These are phyloP conservation scores for Sporobolomyces roseus DNA, from an alignment of 768 basidiomycete species.

Conservation along the genomic window DNA sequence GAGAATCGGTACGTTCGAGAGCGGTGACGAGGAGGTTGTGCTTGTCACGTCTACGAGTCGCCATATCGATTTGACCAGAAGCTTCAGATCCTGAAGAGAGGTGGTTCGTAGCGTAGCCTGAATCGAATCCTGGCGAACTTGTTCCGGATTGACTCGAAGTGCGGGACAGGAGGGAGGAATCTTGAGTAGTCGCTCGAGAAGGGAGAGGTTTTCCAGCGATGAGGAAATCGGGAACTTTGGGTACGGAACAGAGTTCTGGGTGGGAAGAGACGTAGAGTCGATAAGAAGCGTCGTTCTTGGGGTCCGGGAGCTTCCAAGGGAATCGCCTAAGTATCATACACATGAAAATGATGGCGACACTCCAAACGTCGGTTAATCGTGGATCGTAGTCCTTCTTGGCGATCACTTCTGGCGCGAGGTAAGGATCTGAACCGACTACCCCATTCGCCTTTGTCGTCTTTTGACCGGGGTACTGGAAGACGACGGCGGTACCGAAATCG, in stretches of 20 bases:
- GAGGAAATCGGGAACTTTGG: constrained; percentile 13
- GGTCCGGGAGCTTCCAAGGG: constrained; percentile 98
- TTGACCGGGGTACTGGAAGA: constrained; percentile 95
- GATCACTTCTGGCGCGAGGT: constrained; percentile 95
- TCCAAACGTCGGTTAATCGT: constrained; percentile 97
- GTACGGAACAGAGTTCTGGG: constrained; percentile 64
- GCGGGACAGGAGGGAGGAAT: constrained; percentile 15
- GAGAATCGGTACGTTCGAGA: constrained; percentile 39
- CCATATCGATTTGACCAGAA: constrained; percentile 13
- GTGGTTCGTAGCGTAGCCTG: constrained; percentile 30
- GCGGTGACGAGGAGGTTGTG: constrained; percentile 26
- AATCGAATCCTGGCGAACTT: constrained; percentile 20
- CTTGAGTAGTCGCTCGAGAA: constrained; percentile 17
- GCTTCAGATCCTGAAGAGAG: constrained; percentile 13
- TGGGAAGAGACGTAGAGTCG: constrained; percentile 87
- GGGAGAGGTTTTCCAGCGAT: constrained; percentile 42
- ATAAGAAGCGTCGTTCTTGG: constrained; percentile 86
- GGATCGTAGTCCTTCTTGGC: constrained; percentile 79
- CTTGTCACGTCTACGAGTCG: constrained; percentile 17
- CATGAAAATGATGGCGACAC: constrained; percentile 95
- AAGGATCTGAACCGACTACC: constrained; percentile 94
- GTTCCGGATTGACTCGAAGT: constrained; percentile 29
- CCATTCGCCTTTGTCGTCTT: constrained; percentile 72
- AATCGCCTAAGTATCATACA: constrained; percentile 97
- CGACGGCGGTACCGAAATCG: constrained; percentile 99